Evolutionary conservation across 345 rosid genomes (phyloP).

Genomic region (Brassica rapa): DNA sequence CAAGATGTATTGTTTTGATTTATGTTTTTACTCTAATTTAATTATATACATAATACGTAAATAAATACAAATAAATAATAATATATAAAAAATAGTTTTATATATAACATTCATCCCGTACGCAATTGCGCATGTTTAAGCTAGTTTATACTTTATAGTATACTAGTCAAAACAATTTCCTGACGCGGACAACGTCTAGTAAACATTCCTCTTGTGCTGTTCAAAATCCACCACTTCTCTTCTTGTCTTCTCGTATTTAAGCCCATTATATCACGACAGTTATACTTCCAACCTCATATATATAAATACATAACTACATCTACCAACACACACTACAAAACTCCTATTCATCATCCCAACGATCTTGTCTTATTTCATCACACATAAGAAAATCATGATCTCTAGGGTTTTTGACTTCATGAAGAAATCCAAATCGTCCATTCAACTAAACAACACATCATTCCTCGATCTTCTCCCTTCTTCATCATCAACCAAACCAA

Average conservation of each 20-base stretch:
- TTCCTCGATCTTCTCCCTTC: conserved; percentile 31
- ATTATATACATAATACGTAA: no score
- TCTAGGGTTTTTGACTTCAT: conserved; percentile 38
- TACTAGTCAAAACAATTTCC: background rate
- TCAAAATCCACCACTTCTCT: conserved; percentile 34
- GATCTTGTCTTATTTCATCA: conserved; percentile 1
- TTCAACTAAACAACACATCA: conserved; percentile 20
- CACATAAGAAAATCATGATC: conserved; percentile 24
- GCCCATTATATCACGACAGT: conserved; percentile 37
- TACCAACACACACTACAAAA: background rate
- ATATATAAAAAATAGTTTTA: no score
- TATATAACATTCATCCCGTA: no score
- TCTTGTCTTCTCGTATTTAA: conserved; percentile 38
- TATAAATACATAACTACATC: background rate
- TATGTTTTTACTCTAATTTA: no score
- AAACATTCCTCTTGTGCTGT: conserved; percentile 34
- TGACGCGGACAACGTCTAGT: conserved; percentile 41
- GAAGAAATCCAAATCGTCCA: conserved; percentile 31
- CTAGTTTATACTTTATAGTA: conserved; percentile 2
- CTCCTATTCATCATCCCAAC: conserved; percentile 7
- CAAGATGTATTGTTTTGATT: no score
- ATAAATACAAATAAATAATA: no score
- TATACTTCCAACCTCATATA: conserved; percentile 31
- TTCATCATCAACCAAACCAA: conserved; percentile 4
- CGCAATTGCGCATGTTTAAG: no score